phyloP scores from a whole-genome alignment of 192 early-diverging fungal species.

The Linderina pennispora region DNA sequence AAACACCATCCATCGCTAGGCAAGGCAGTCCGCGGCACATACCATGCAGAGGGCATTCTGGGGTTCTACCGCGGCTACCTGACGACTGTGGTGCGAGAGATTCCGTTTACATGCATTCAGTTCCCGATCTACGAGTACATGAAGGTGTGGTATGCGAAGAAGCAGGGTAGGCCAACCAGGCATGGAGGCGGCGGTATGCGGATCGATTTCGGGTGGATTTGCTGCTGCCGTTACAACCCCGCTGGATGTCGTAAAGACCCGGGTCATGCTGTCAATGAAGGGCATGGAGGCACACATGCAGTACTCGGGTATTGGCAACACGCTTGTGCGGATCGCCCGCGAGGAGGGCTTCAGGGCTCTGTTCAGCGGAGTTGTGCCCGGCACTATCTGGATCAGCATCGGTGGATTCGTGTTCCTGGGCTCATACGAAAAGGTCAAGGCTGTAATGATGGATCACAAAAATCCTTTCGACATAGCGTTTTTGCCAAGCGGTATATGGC shows the following conservation, averaged over 20 bases:
- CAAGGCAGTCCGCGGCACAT: conserved; percentile 58
- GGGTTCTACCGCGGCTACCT: conserved; percentile 93
- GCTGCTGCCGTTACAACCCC: conserved; percentile 92
- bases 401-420: conserved; percentile 96
- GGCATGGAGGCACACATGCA: conserved; percentile 29
- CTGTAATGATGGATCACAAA: too few relatives aligned
- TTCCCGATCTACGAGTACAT: conserved; percentile 93
- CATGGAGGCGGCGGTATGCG: conserved; percentile 84
- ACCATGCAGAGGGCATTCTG: conserved; percentile 61
- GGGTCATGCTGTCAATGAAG: conserved; percentile 85
- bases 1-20: conserved; percentile 62
- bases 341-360: conserved; percentile 76
- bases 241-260: conserved; percentile 93
- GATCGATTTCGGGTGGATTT: conserved; percentile 80
- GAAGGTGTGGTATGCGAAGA: conserved; percentile 55
- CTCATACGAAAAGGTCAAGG: conserved; percentile 79
- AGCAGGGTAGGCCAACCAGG: conserved; percentile 47
- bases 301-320: conserved; percentile 64
- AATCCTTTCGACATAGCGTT: too few relatives aligned
- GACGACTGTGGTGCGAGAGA: conserved; percentile 91
- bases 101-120: conserved; percentile 95
- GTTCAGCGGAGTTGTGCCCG: conserved; percentile 87
- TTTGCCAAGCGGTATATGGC: too few relatives aligned
- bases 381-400: conserved; percentile 92
- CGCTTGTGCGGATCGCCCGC: conserved; percentile 64